Conservation (phyloP, 345 rosid genomes). For the Gossypium bickii region DNA sequence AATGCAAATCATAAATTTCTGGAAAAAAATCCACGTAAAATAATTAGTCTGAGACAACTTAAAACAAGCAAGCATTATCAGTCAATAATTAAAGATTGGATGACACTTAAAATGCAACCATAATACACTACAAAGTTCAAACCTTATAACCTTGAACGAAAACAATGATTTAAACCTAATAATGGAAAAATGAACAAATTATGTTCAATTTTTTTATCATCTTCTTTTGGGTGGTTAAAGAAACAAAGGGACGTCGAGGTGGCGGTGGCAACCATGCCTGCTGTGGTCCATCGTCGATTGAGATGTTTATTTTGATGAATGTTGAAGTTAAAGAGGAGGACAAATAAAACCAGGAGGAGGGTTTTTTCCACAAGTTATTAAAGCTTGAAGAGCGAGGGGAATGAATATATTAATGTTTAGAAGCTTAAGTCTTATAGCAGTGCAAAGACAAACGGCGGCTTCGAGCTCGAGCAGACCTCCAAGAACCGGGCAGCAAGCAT, state of each 20-base stretch:
- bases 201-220: neutral
- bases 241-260: neutral
- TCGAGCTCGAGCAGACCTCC: conserved; percentile 57
- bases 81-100: neutral
- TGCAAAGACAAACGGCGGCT: conserved; percentile 74
- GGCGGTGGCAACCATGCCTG: neutral
- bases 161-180: neutral
- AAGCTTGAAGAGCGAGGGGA: conserved; percentile 72
- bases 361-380: conserved; percentile 63
- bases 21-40: too few relatives aligned
- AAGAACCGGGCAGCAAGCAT: conserved; percentile 65
- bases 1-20: too few relatives aligned
- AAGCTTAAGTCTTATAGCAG: conserved; percentile 61
- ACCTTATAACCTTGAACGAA: neutral
- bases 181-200: neutral
- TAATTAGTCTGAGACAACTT: too few relatives aligned
- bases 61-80: too few relatives aligned
- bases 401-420: conserved; percentile 55
- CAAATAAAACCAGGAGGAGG: conserved; percentile 73
- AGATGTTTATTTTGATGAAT: neutral
- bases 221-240: neutral
- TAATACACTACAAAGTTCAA: too few relatives aligned
- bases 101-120: neutral
- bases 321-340: conserved; percentile 33
- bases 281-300: neutral